Conservation (phyloP, 768 basidiomycete species). For the Lentinula aciculospora region DNA sequence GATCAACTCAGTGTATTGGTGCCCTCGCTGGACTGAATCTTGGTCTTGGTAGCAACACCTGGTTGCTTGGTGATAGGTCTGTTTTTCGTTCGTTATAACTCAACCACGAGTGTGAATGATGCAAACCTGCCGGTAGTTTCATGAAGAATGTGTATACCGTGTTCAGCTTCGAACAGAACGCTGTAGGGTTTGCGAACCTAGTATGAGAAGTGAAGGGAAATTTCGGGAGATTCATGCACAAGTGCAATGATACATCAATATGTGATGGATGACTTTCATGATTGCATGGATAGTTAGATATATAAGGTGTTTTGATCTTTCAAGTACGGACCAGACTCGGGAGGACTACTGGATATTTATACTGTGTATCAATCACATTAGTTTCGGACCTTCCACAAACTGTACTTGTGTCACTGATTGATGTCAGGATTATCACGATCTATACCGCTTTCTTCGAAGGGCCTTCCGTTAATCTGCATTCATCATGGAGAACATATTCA, state of each 20-base stretch:
- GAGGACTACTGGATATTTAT: no score
- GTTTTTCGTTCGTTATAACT: not conserved
- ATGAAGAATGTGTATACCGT: slow-evolving; percentile 35
- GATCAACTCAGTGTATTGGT: slow-evolving; percentile 28
- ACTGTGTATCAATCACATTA: not conserved
- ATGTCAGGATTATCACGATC: not conserved
- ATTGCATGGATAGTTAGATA: no score
- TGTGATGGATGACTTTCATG: not conserved
- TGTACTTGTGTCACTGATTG: no score
- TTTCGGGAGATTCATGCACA: not conserved
- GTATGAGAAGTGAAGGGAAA: not conserved
- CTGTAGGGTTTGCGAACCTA: slow-evolving; percentile 26
- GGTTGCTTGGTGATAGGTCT: slow-evolving; percentile 26
- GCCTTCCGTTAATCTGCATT: not conserved
- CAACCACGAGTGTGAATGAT: not conserved
- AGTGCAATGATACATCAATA: not conserved
- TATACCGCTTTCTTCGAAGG: not conserved
- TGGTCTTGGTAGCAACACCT: slow-evolving; percentile 16
- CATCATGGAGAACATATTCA: not conserved
- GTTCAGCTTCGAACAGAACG: slow-evolving; percentile 26
- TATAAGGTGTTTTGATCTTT: no score
- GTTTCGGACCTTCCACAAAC: not conserved
- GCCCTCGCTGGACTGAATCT: slow-evolving; percentile 26
- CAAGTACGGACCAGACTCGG: no score
- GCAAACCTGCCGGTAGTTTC: slow-evolving; percentile 16